Evolutionary conservation across 805 yeast species (phyloP).

Genomic region (Gaillardinia entomophila): DNA sequence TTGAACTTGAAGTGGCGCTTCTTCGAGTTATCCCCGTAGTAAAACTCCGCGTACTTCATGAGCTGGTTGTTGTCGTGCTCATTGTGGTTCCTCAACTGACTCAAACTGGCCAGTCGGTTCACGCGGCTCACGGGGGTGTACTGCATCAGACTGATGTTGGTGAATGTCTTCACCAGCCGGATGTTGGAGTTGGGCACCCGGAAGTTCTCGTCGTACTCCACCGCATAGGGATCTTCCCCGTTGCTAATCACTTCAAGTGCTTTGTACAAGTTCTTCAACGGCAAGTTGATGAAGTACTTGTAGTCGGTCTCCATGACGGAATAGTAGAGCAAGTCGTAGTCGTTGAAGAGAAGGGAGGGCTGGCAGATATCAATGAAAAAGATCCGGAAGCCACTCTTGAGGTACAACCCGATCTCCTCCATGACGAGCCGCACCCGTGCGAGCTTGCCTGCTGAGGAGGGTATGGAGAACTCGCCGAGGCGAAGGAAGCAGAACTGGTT

Average conservation of each 20-base stretch:
- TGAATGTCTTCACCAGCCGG: not conserved
- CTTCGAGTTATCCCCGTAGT: constrained; percentile 24
- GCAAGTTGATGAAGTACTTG: constrained; percentile 38
- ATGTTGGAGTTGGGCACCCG: not conserved
- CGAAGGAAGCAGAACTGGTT: constrained; percentile 44
- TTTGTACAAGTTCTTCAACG: constrained; percentile 42
- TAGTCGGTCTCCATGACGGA: constrained; percentile 36
- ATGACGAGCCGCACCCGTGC: constrained; percentile 37
- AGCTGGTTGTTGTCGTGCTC: constrained; percentile 11
- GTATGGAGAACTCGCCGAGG: constrained; percentile 42
- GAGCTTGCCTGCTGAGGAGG: constrained; percentile 13
- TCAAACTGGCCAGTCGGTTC: not conserved
- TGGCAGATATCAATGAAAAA: constrained; percentile 39
- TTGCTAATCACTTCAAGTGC: constrained; percentile 36
- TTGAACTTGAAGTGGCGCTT: constrained; percentile 32
- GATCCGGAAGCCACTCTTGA: constrained; percentile 48
- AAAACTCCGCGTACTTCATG: constrained; percentile 28
- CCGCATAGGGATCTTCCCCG: constrained; percentile 6
- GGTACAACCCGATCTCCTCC: constrained; percentile 52
- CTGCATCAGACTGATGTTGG: not conserved
- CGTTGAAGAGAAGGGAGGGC: constrained; percentile 36
- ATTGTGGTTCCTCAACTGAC: not conserved
- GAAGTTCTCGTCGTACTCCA: not conserved
- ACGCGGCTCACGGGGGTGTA: not conserved
- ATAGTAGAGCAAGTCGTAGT: constrained; percentile 37